These are phyloP conservation scores for Blastobotrys apis DNA, from an alignment of 1,139 yeast genomes.

Conservation along the genomic window DNA sequence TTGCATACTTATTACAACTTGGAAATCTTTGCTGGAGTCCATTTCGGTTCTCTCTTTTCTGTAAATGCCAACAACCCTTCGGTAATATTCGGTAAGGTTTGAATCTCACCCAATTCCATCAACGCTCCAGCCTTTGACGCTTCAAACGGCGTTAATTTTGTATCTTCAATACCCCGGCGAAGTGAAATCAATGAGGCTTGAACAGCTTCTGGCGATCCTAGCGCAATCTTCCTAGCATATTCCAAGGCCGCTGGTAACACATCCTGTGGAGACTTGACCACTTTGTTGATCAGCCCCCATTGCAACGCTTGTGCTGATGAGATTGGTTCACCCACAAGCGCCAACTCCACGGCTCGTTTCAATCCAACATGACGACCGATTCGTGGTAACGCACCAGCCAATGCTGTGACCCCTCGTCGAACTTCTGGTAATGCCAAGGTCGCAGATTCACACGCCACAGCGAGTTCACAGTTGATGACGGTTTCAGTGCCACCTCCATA, in stretches of 20 bases:
- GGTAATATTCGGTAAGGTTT: slow-evolving; percentile 21
- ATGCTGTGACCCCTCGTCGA: slow-evolving; percentile 33
- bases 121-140: slow-evolving; percentile 23
- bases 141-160: slow-evolving; percentile 22
- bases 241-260: slow-evolving; percentile 29
- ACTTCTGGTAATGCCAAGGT: slow-evolving; percentile 32
- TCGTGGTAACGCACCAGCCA: slow-evolving; percentile 36
- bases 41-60: slow-evolving; percentile 29
- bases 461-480: slow-evolving; percentile 33
- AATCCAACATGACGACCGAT: slow-evolving; percentile 28
- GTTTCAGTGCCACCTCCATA: slow-evolving; percentile 36
- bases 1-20: slow-evolving; percentile 8
- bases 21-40: slow-evolving; percentile 21
- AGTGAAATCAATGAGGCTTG: slow-evolving; percentile 28
- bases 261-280: slow-evolving; percentile 25
- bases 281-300: slow-evolving; percentile 33
- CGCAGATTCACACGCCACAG: slow-evolving; percentile 30
- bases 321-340: slow-evolving; percentile 32
- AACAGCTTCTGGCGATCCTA: slow-evolving; percentile 33
- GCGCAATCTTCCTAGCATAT: slow-evolving; percentile 25
- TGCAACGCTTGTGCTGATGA: slow-evolving; percentile 27
- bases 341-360: slow-evolving; percentile 32
- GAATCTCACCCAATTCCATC: slow-evolving; percentile 20
- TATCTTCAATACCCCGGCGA: slow-evolving; percentile 28
- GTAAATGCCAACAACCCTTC: slow-evolving; percentile 29